These are phyloP conservation scores for Heritiera fomes DNA, from an alignment of 345 rosid species.

Conservation along the genomic window DNA sequence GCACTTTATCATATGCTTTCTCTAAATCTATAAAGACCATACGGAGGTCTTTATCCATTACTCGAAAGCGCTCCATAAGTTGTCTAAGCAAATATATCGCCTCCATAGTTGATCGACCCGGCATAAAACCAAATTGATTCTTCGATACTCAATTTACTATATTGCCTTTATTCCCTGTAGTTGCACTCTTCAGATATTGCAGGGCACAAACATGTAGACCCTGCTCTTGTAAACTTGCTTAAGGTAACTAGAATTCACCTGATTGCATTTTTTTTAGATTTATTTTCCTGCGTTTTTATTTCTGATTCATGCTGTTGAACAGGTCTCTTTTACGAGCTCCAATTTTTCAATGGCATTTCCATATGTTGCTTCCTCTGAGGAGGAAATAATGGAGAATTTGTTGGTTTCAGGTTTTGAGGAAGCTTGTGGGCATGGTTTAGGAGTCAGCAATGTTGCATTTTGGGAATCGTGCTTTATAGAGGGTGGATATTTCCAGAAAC, in stretches of 20 bases:
- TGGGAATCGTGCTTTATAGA: constrained; percentile 70
- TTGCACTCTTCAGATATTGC: constrained; percentile 72
- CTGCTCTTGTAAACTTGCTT: constrained; percentile 51
- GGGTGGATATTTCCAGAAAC: constrained; percentile 62
- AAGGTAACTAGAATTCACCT: constrained; percentile 46
- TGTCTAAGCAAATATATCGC: too few relatives aligned
- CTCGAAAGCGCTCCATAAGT: too few relatives aligned
- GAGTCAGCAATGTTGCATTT: constrained; percentile 56
- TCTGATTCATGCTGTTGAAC: constrained; percentile 29
- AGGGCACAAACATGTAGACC: constrained; percentile 47
- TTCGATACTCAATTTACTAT: constrained; percentile 14
- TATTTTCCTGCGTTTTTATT: constrained; percentile 8
- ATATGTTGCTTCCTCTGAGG: constrained; percentile 67
- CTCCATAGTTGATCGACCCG: too few relatives aligned
- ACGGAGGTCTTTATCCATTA: too few relatives aligned
- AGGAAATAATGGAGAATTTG: constrained; percentile 68
- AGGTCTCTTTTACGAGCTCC: constrained; percentile 63
- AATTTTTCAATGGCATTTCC: constrained; percentile 96
- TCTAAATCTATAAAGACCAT: too few relatives aligned
- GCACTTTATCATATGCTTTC: too few relatives aligned
- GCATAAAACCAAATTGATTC: too few relatives aligned
- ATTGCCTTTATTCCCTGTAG: constrained; percentile 41
- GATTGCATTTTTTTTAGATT: not conserved
- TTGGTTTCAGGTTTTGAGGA: constrained; percentile 69
- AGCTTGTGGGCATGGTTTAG: constrained; percentile 58